phyloP scores from a whole-genome alignment of 176 grass and related monocot genomes.

The Oryza brachyantha region DNA sequence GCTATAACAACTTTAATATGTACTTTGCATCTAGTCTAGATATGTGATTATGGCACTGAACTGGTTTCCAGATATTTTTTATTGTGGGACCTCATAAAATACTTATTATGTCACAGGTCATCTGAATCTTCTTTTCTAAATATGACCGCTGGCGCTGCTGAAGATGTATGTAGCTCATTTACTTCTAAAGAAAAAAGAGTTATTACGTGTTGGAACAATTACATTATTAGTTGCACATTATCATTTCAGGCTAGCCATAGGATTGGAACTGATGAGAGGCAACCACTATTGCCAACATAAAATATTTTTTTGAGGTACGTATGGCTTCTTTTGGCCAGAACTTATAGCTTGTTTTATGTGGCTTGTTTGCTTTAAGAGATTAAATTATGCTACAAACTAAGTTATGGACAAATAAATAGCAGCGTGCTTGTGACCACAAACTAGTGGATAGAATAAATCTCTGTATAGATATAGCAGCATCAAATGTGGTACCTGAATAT shows the following conservation, averaged over 20 bases:
- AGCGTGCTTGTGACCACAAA: neutral
- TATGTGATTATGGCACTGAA: neutral
- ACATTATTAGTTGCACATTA: constrained; percentile 8
- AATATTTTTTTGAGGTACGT: constrained; percentile 43
- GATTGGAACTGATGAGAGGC: constrained; percentile 73
- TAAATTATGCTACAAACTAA: neutral
- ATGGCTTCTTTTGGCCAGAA: constrained; percentile 5
- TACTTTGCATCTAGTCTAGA: neutral
- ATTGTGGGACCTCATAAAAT: neutral
- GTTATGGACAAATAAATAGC: neutral
- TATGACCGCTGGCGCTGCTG: constrained; percentile 91
- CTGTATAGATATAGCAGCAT: neutral
- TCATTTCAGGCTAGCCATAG: constrained; percentile 61
- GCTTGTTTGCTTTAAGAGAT: constrained; percentile 16
- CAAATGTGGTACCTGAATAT: neutral
- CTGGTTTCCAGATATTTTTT: constrained; percentile 4
- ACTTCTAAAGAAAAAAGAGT: neutral
- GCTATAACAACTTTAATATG: neutral
- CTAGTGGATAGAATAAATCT: neutral
- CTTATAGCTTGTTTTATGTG: constrained; percentile 6
- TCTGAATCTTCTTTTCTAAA: constrained; percentile 93
- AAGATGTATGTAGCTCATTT: constrained; percentile 57
- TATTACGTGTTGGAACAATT: neutral
- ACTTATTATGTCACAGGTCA: constrained; percentile 49
- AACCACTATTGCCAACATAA: constrained; percentile 77